Evolutionary conservation across 2,329 filamentous ascomycete genomes (phyloP).

Genomic region (Phaeosphaeria sp.): DNA sequence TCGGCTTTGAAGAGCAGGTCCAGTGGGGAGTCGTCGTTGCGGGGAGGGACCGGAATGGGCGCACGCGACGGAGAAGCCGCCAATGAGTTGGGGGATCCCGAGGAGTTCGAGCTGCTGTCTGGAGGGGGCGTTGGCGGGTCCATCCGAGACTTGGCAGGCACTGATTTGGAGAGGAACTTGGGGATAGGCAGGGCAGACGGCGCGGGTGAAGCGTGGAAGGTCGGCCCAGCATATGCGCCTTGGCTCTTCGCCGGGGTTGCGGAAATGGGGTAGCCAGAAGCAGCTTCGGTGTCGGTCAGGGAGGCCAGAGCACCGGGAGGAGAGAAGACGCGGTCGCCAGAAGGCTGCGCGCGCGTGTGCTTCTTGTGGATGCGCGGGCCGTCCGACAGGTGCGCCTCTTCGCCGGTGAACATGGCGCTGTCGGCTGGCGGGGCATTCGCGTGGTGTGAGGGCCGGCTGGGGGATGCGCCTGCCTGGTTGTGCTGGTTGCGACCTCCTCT

Average conservation of each 20-base stretch:
- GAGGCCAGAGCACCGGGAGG: slow-evolving; percentile 23
- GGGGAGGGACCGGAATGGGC: slow-evolving; percentile 50
- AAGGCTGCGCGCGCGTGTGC: slow-evolving; percentile 38
- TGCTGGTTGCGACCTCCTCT: slow-evolving; percentile 40
- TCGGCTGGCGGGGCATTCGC: slow-evolving; percentile 27
- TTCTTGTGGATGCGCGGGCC: slow-evolving; percentile 38
- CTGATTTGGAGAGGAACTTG: slow-evolving; percentile 81
- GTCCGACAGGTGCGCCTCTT: slow-evolving; percentile 32
- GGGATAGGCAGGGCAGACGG: slow-evolving; percentile 89
- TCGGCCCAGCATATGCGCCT: slow-evolving; percentile 83
- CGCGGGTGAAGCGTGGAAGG: slow-evolving; percentile 93
- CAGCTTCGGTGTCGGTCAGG: slow-evolving; percentile 37
- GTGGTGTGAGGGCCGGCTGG: slow-evolving; percentile 14
- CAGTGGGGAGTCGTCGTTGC: slow-evolving; percentile 75
- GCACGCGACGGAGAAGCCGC: slow-evolving; percentile 61
- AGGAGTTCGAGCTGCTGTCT: slow-evolving; percentile 54
- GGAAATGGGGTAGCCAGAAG: slow-evolving; percentile 21
- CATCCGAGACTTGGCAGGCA: slow-evolving; percentile 61
- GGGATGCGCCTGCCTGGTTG: slow-evolving; percentile 19
- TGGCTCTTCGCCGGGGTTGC: slow-evolving; percentile 46
- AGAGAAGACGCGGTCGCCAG: slow-evolving; percentile 35
- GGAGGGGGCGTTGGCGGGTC: slow-evolving; percentile 58
- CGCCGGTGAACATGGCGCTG: slow-evolving; percentile 37
- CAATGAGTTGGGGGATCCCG: slow-evolving; percentile 44
- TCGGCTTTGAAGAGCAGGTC: slow-evolving; percentile 92